These are phyloP conservation scores for Aspergillus baeticus DNA, from an alignment of 495 filamentous ascomycete species.

Conservation along the genomic window DNA sequence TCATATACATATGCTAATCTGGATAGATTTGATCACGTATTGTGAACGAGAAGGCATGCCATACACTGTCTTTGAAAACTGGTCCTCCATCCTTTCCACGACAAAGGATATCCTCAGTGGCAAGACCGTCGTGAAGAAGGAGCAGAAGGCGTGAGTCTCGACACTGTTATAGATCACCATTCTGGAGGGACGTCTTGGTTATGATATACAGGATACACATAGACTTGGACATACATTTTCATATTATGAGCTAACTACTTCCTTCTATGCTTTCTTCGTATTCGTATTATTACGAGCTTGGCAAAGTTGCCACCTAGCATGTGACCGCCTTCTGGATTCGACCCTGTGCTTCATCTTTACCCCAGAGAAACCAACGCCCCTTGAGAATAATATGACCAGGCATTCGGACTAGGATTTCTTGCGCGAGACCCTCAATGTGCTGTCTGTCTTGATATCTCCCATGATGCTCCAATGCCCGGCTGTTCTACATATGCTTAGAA, in stretches of 20 bases:
- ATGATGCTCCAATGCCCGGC: slow-evolving; percentile 27
- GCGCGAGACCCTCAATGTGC: slow-evolving; percentile 17
- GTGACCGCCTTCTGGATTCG: slow-evolving; percentile 12
- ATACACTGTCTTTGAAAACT: slow-evolving; percentile 79
- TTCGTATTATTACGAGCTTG: slow-evolving; percentile 5
- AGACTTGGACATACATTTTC: slow-evolving; percentile 3
- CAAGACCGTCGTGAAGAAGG: slow-evolving; percentile 41
- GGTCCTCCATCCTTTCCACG: slow-evolving; percentile 68
- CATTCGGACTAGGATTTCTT: slow-evolving; percentile 28
- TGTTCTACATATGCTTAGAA: slow-evolving; percentile 24
- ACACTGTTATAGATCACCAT: neutral
- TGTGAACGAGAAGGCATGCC: slow-evolving; percentile 75
- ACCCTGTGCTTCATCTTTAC: slow-evolving; percentile 6
- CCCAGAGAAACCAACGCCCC: slow-evolving; percentile 15
- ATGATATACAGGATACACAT: slow-evolving; percentile 1
- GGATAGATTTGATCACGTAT: slow-evolving; percentile 74
- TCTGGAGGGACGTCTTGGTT: neutral
- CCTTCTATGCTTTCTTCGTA: slow-evolving; percentile 1
- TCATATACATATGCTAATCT: neutral
- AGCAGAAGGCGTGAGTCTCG: slow-evolving; percentile 20
- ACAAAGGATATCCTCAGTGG: slow-evolving; percentile 71
- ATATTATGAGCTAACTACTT: too few species aligned
- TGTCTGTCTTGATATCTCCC: slow-evolving; percentile 12
- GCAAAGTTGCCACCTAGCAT: slow-evolving; percentile 12
- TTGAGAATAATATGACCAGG: slow-evolving; percentile 30